These are phyloP conservation scores for Salix suchowensis DNA, from an alignment of 345 rosid species.

Conservation along the genomic window DNA sequence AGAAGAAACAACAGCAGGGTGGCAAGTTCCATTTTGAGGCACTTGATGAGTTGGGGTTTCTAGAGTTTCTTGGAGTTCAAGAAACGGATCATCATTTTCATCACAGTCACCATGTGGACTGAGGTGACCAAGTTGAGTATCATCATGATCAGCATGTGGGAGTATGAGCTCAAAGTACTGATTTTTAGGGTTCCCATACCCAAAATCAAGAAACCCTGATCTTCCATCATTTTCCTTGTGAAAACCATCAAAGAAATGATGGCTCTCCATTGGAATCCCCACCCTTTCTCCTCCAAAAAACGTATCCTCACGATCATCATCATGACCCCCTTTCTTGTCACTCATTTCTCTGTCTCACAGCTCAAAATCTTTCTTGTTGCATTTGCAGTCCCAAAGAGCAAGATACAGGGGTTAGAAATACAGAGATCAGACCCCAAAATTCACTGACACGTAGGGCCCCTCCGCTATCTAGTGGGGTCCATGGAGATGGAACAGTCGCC, in stretches of 20 bases:
- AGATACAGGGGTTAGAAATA: background rate
- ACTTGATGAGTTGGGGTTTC: background rate
- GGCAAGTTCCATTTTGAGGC: background rate
- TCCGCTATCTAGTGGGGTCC: background rate
- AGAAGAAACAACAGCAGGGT: background rate
- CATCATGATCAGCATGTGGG: background rate
- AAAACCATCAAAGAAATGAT: too few species aligned
- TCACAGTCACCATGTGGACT: background rate
- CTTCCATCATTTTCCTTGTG: too few species aligned
- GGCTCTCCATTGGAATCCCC: too few species aligned
- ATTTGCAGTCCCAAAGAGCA: background rate
- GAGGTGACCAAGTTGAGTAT: background rate
- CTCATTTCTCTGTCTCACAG: too few species aligned
- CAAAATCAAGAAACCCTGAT: too few species aligned
- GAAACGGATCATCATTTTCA: background rate
- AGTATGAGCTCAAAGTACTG: background rate
- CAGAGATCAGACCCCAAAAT: background rate
- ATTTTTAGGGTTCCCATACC: too few species aligned
- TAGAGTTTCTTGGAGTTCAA: conserved; percentile 19
- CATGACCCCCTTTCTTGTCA: too few species aligned
- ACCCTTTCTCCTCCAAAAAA: too few species aligned
- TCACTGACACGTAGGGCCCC: background rate
- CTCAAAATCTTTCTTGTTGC: background rate
- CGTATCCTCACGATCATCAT: too few species aligned
- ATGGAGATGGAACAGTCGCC: background rate